Base-by-base conservation (phyloP, 1,284 basidiomycete genomes). In the Schizophyllum commune region DNA sequence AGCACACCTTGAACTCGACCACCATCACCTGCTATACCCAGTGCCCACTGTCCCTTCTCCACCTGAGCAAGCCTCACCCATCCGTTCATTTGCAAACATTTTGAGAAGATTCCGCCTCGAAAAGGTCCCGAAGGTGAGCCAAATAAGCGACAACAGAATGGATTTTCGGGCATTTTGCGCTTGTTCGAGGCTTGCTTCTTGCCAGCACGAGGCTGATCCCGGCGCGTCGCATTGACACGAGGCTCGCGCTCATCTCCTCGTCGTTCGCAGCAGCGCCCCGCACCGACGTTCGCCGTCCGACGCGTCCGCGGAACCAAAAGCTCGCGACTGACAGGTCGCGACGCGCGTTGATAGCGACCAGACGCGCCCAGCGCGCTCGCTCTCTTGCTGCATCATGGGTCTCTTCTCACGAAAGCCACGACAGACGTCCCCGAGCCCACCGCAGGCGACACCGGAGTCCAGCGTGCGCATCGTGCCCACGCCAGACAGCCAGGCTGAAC, bases 341-440 rank as follows among this genome's bases (percentile, higher is more conserved):
- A 47, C 39, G 39, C 39, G 39, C 39, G 9, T 47, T 27, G 27
- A 27, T 27, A 27, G 27, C 27, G 27, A 27, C 27, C 27, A 27
- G 27, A 27, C 27, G 27, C 27, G 27, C 27, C 27, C 27, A 2
- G 27, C 27, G 27, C 27, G 27, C 27, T 27, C 27, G 27, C 39
- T 17, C 39, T 47, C 39, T 13, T 17, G 39, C 39, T 11, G 13
- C 39, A 17, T 17, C 39, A 47, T 47, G 39, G 13, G 9, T 17
- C 17, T 47, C 39, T 47, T 47, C 39, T 77, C 73, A 77, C 78
- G 77, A 77, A 79, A 77, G 74, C 79, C 77, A 80, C 78, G 79
- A 74, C 77, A 77, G 69, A 71, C 71, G 55, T 71, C 70, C 58
- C 72, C 77, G 62, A 75, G 74, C 34, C 73, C 39, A 70, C 72